Base-by-base conservation (phyloP, 192 early-diverging fungal species). In the Funneliformis geosporum region DNA sequence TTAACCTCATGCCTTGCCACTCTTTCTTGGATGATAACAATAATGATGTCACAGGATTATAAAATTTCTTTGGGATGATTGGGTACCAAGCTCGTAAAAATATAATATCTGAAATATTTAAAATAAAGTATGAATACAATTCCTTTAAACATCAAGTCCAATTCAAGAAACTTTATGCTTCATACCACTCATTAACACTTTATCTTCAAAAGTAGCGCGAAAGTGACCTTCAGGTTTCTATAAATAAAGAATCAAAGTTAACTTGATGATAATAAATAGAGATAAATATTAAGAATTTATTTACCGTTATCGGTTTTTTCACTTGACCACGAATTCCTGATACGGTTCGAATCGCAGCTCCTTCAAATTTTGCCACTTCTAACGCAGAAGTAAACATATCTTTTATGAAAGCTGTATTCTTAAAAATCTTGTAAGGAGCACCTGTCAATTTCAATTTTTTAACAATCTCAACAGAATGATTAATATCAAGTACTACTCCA, bases 371-470 rank as follows among this genome's bases (percentile, higher is more conserved):
- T 83, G 96, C 97, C 27, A 99, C 97, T 79, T 99, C 98, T 23
- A 99, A 88, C 59, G 94, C 84, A 39, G 94, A 93, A 50, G 93
- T 97, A 84, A 99, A 99, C 98, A 99, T 99, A 83, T 97, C 94
- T 86, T 94, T 96, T 81, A 99, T 88, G 79, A 99, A 97, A 33
- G 97, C 97, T 11, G 97, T 98, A 87, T 99, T 97, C 82, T 95
- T 96, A 89, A 92, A 95, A 70, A 99, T 93, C 85, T 99, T 98
- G 85, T 91, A 91, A 21, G 98, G 98, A 42, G 86, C 87, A 74
- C 98, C 98, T 1, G 96, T 98, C 76, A 99, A 89, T 88, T 99
- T 99, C 55, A 99, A 91, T 88, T 99, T 99, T 87, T 99, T 99
- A 82, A 99, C 98, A 82, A 99, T 92, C 80, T 99, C 96, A 28